phyloP scores from a whole-genome alignment of 176 grass and related monocot genomes.

The Raddia guianensis region DNA sequence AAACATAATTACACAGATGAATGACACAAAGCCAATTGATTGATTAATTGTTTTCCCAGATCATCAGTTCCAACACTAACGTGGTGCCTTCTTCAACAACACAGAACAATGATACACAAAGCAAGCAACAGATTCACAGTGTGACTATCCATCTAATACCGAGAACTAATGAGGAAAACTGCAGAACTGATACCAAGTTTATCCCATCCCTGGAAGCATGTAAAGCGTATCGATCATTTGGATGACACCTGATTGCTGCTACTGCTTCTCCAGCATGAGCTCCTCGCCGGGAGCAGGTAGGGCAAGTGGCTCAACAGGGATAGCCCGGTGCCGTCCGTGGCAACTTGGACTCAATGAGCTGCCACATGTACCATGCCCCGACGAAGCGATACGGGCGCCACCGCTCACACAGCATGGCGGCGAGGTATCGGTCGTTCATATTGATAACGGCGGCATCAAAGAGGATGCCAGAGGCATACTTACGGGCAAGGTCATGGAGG shows the following conservation, averaged over 20 bases:
- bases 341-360: conserved; percentile 70
- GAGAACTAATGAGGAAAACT: conserved; percentile 29
- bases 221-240: conserved; percentile 68
- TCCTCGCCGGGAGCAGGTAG: conserved; percentile 6
- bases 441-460: conserved; percentile 64
- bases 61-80: conserved; percentile 4
- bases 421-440: conserved; percentile 93
- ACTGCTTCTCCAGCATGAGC: conserved; percentile 34
- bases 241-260: conserved; percentile 42
- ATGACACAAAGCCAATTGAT: conserved; percentile 27
- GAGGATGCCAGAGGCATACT: conserved; percentile 82
- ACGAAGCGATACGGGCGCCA: conserved; percentile 92
- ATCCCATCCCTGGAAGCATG: conserved; percentile 66
- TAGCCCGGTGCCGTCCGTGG: conserved; percentile 18
- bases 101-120: neutral
- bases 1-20: conserved; percentile 12
- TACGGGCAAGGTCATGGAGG: conserved; percentile 86
- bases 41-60: conserved; percentile 1
- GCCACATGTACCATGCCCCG: conserved; percentile 98
- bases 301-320: neutral
- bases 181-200: conserved; percentile 35
- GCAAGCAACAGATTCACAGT: neutral
- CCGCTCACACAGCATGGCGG: conserved; percentile 84
- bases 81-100: neutral
- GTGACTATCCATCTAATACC: conserved; percentile 32